Base-by-base conservation (phyloP, 192 early-diverging fungal genomes). In the Dimargaris xerosporica region DNA sequence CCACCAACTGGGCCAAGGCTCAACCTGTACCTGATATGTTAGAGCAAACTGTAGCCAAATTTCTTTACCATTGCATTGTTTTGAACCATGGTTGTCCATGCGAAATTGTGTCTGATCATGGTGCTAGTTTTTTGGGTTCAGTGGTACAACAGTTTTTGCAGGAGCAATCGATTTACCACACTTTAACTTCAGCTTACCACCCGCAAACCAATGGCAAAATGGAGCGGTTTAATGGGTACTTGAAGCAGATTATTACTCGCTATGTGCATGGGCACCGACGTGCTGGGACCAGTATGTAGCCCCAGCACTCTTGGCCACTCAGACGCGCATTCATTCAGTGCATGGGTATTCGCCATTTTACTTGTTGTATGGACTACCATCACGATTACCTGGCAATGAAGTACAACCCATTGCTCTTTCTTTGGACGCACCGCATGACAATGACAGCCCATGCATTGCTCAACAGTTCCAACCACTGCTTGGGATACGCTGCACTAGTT, bases 131-230 rank as follows among this genome's bases (percentile, higher is more conserved):
- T n/a, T 12, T 46, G n/a, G 46, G 44, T 23, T 15, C 47, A 5
- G 15, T 61, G 19, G 21, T 61, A 2, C 21, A 61, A 30, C 41
- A 31, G n/a, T 61, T 41, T 34, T 43, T 60, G 5, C 12, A 26
- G 21, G 1, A 41, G 53, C 47, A 61, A n/a, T 15, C 25, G 2
- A 31, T 61, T 12, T 30, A 54, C 3, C 58, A 66, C 42, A 31
- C 42, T 13, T 34, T 50, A 29, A 66, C 65, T 2, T 66, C 65
- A 4, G 65, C 45, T 7, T 66, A 66, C 30, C 65, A 66, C 41
- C 65, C 58, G 11, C 44, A 51, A 41, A 59, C 58, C 7, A 66
- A 66, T 41, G 65, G 65, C 16, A 66, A 66, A 47, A 51, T 61
- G 56, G 56, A 66, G 16, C 58, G 46, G 16, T 60, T 61, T 31